Evolutionary conservation across 176 grass and related monocot species (phyloP).

Genomic region (Bonia amplexicaulis): DNA sequence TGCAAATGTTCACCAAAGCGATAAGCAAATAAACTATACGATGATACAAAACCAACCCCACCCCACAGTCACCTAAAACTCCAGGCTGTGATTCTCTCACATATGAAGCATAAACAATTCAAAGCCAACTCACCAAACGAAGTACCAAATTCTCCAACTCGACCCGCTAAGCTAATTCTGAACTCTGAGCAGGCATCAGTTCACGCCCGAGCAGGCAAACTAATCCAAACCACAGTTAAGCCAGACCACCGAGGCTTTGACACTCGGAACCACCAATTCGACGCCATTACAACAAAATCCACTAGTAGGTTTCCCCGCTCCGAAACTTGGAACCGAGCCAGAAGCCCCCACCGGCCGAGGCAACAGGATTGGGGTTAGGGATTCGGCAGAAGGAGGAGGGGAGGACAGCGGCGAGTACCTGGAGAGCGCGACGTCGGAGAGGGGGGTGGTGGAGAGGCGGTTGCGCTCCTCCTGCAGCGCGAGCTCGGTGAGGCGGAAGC

Average conservation of each 20-base stretch:
- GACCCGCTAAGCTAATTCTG: neutral
- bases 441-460: conserved; percentile 59
- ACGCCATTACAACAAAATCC: neutral
- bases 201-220: neutral
- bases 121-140: neutral
- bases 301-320: neutral
- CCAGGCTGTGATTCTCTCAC: neutral
- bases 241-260: neutral
- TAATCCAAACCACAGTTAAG: neutral
- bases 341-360: neutral
- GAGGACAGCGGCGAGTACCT: conserved; percentile 32
- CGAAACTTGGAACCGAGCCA: neutral
- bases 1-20: neutral
- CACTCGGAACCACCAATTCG: neutral
- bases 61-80: neutral
- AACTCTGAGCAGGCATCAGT: neutral
- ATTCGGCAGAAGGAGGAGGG: neutral
- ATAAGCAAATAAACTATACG: neutral
- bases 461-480: conserved; percentile 87
- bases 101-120: neutral
- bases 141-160: neutral
- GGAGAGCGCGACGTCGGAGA: conserved; percentile 45
- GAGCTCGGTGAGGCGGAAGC: conserved; percentile 78
- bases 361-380: neutral
- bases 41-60: neutral